Evolutionary conservation across 2,329 filamentous ascomycete species (phyloP).

Genomic region (Tolypocladium inflatum): DNA sequence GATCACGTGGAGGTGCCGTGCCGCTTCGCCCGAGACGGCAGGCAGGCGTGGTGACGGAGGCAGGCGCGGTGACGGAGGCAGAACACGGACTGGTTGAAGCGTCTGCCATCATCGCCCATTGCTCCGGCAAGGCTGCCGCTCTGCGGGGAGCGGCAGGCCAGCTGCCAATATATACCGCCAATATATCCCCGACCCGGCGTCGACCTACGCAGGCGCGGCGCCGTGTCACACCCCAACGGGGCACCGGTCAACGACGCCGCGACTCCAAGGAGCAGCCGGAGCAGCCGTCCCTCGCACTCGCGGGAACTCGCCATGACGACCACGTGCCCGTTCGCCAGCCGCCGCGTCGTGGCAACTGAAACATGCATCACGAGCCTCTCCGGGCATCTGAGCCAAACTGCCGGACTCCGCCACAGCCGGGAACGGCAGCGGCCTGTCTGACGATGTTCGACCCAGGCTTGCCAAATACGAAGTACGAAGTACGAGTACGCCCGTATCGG

Average conservation of each 20-base stretch:
- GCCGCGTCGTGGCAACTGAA: neutral
- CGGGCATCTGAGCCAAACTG: neutral
- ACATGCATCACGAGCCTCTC: neutral
- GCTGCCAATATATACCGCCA: too few species aligned
- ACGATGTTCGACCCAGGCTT: neutral
- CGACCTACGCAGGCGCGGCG: neutral
- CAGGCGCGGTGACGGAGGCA: neutral
- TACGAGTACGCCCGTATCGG: neutral
- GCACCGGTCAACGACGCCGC: too few species aligned
- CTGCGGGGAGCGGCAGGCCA: too few species aligned
- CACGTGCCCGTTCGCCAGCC: neutral
- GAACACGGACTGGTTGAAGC: neutral
- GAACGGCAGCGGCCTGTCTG: neutral
- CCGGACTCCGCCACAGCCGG: neutral
- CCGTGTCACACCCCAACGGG: neutral
- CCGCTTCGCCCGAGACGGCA: neutral
- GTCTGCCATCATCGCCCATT: too few species aligned
- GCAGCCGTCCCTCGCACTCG: too few species aligned
- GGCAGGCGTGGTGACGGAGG: neutral
- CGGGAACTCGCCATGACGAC: too few species aligned
- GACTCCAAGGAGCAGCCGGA: too few species aligned
- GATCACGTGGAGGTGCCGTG: neutral
- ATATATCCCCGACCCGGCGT: neutral
- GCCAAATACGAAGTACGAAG: too few species aligned
- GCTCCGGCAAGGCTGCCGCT: too few species aligned